These are phyloP conservation scores for Mesostigma viride DNA, from an alignment of 139 green algal genomes.

Conservation along the genomic window DNA sequence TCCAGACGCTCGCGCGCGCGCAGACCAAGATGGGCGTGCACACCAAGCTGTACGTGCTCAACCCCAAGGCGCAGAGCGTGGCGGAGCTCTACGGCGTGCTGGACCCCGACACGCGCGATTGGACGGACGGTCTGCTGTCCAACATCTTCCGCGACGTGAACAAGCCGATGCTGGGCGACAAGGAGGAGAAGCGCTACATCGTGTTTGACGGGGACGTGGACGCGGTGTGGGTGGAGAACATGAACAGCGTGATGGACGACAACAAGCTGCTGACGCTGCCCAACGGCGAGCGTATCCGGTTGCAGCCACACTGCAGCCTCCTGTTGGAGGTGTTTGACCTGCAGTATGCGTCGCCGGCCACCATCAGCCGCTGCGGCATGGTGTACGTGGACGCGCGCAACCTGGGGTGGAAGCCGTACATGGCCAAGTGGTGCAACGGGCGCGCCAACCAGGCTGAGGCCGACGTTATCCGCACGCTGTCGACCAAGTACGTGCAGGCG, in stretches of 20 bases:
- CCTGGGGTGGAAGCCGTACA: constrained; percentile 66
- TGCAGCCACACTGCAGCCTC: constrained; percentile 64
- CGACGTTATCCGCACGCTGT: constrained; percentile 45
- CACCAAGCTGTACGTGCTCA: constrained; percentile 61
- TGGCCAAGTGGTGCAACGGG: constrained; percentile 57
- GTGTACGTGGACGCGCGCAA: constrained; percentile 80
- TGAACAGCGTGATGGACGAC: constrained; percentile 83
- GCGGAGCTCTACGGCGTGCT: constrained; percentile 63
- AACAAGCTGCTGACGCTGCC: constrained; percentile 76
- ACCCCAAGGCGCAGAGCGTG: constrained; percentile 61
- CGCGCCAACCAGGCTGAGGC: constrained; percentile 25
- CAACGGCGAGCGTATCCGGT: constrained; percentile 69
- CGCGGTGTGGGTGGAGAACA: constrained; percentile 80
- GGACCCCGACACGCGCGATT: constrained; percentile 68
- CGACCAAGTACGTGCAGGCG: constrained; percentile 63
- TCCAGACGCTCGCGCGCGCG: constrained; percentile 58
- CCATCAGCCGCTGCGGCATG: constrained; percentile 73
- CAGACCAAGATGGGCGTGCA: constrained; percentile 66
- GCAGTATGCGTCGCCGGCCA: constrained; percentile 58
- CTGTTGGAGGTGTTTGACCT: constrained; percentile 66
- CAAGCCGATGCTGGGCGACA: constrained; percentile 47
- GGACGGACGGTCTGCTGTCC: constrained; percentile 71
- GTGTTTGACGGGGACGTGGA: constrained; percentile 78
- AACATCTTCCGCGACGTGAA: constrained; percentile 68
- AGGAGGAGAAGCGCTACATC: constrained; percentile 51